These are phyloP conservation scores for Saururus chinensis DNA, from an alignment of 164 flowering plant species.

Conservation along the genomic window DNA sequence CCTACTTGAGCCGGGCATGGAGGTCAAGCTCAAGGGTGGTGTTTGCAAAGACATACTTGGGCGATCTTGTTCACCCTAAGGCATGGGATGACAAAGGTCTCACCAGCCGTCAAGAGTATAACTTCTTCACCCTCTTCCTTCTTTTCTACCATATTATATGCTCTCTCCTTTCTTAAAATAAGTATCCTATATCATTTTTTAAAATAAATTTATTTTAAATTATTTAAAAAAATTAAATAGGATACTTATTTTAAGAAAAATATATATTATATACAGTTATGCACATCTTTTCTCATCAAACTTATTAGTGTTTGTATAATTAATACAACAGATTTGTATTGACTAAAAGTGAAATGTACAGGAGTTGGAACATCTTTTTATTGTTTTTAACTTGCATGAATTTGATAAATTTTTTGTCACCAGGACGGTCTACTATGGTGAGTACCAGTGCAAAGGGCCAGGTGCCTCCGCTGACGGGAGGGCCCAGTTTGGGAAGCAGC, in stretches of 20 bases:
- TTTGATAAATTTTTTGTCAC: background rate
- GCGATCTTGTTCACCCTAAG: background rate
- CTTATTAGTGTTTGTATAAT: no score
- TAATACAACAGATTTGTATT: conserved; percentile 15
- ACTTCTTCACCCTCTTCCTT: no score
- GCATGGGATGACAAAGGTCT: conserved; percentile 8
- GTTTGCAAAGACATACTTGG: conserved; percentile 8
- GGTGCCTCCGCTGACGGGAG: background rate
- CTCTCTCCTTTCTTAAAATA: no score
- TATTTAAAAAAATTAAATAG: no score
- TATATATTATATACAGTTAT: no score
- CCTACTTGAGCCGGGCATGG: conserved; percentile 11
- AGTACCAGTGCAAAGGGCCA: background rate
- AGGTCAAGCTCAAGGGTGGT: conserved; percentile 9
- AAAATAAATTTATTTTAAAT: no score
- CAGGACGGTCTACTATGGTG: background rate
- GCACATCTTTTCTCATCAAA: no score
- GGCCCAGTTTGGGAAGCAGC: conserved; percentile 5
- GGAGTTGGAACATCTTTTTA: background rate
- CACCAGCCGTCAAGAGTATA: conserved; percentile 1
- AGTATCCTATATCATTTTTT: no score
- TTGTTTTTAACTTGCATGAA: background rate
- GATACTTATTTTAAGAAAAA: no score
- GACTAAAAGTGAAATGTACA: background rate
- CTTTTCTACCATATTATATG: conserved; percentile 16